Conservation (phyloP, 495 filamentous ascomycete species). For the Aspergillus incahuasiensis region DNA sequence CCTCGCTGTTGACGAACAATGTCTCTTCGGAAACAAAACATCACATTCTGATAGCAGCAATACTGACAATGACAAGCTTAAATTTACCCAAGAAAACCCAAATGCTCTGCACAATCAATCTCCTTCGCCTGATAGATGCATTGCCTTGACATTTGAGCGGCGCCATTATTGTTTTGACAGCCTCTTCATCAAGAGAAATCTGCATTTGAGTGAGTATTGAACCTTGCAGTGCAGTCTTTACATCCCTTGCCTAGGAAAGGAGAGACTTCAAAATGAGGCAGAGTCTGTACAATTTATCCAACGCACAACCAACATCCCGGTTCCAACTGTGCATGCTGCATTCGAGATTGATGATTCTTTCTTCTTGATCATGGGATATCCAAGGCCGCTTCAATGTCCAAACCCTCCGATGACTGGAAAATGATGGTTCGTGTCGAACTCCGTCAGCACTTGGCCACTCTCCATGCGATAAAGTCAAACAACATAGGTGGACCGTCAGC, state of each 20-base stretch:
- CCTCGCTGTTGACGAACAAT: no score
- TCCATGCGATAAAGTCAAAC: neutral
- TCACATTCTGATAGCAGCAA: no score
- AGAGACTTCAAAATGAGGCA: neutral
- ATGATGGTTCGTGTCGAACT: neutral
- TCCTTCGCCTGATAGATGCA: no score
- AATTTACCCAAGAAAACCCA: no score
- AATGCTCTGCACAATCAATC: no score
- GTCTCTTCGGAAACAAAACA: no score
- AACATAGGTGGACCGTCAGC: neutral
- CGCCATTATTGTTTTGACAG: neutral
- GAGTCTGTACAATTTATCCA: neutral
- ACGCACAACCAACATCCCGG: neutral
- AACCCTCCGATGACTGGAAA: neutral
- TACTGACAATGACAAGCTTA: no score
- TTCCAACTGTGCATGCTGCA: neutral
- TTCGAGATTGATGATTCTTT: neutral
- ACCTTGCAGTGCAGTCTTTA: neutral
- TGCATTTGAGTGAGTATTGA: neutral
- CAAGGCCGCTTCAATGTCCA: neutral
- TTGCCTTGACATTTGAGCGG: neutral
- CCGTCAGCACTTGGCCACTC: neutral
- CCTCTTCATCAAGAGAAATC: neutral
- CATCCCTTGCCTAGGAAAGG: neutral
- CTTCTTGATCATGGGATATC: neutral